These are phyloP conservation scores for Phanerodontia chrysosporium DNA, from an alignment of 768 basidiomycete species.

Conservation along the genomic window DNA sequence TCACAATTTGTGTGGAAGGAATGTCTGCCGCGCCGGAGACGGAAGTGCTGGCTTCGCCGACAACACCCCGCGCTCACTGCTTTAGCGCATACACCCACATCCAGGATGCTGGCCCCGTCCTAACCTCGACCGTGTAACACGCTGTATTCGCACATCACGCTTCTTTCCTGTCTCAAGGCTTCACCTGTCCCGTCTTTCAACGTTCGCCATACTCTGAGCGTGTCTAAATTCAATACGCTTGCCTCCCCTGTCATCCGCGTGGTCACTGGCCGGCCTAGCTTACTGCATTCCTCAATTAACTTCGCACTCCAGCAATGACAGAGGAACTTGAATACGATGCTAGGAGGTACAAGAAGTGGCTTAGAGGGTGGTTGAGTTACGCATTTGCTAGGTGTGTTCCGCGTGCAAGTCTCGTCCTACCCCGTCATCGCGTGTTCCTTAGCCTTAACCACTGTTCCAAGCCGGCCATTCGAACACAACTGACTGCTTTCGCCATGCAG, in stretches of 20 bases:
- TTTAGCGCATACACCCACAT: neutral
- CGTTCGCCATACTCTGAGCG: neutral
- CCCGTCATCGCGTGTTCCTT: no score
- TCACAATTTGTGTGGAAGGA: neutral
- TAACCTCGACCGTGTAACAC: neutral
- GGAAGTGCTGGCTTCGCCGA: neutral
- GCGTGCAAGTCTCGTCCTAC: neutral
- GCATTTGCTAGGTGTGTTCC: constrained; percentile 70
- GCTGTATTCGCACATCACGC: neutral
- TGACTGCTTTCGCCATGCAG: constrained; percentile 27
- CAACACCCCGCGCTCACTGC: neutral
- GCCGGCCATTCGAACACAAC: no score
- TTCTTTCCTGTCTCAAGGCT: neutral
- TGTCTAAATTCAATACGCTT: no score
- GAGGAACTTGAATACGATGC: constrained; percentile 15
- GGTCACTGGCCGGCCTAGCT: neutral
- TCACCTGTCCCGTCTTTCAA: neutral
- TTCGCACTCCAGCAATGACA: neutral
- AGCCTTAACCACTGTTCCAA: no score
- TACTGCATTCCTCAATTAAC: neutral
- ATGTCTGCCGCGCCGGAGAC: neutral
- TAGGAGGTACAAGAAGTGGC: constrained; percentile 26
- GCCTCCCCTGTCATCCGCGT: neutral
- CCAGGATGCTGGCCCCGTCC: neutral
- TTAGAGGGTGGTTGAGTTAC: constrained; percentile 80